A percentile compares a stretch with the other conserved stretches of the same genome.
phyloP scores from a whole-genome alignment of 148 eudicot genomes.

The Rhododendron ferrugineum region DNA sequence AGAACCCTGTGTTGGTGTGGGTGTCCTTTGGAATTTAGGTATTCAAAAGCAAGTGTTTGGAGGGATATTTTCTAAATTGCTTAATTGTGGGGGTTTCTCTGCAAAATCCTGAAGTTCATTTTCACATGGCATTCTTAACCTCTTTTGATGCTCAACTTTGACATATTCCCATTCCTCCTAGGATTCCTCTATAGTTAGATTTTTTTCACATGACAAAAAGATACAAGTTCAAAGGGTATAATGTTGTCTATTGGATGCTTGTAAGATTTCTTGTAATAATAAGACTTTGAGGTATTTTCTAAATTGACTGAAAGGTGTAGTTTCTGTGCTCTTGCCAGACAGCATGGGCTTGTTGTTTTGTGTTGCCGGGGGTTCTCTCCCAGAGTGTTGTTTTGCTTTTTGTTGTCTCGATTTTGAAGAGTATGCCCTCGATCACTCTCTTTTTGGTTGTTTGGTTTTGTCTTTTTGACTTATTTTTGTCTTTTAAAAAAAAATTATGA shows the following conservation, averaged over 20 bases:
- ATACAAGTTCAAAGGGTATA: not conserved
- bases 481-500: too few species aligned
- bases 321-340: not conserved
- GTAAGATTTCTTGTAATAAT: not conserved
- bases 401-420: not conserved
- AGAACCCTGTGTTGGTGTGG: not conserved
- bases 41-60: not conserved
- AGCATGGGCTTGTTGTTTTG: too few species aligned
- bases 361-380: too few species aligned
- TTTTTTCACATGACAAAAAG: not conserved
- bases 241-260: not conserved
- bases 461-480: too few species aligned
- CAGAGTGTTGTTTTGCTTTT: too few species aligned
- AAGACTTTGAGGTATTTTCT: not conserved
- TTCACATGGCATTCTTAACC: not conserved
- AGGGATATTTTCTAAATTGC: not conserved
- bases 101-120: not conserved
- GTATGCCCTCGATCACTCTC: not conserved
- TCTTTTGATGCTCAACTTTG: not conserved
- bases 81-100: not conserved
- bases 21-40: not conserved
- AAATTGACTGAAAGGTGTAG: not conserved
- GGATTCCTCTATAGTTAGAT: not conserved
- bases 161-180: not conserved
- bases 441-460: too few species aligned